Evolutionary conservation across 2,329 filamentous ascomycete genomes (phyloP), one percentile per base, ranked within the genome.

Genomic region (Nemania sp.): DNA sequence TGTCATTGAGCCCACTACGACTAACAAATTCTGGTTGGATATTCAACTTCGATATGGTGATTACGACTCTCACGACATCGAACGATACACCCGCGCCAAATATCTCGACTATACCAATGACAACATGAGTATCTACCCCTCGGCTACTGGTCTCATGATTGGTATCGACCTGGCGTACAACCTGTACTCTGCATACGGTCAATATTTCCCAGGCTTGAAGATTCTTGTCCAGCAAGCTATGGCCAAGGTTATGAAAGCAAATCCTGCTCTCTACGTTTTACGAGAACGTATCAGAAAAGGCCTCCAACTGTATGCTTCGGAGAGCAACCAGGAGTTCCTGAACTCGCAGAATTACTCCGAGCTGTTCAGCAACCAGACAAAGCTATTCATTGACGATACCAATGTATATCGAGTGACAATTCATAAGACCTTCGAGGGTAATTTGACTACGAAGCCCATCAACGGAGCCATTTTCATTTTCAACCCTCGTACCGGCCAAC

Each of bases 391-490:
- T 66, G 95, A 99, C 70, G 95, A 99, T 74, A 99, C 95, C 62
- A 99, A 99, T 71, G 96, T 99, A 53, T 99, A 99, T 75, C 93
- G 95, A 80, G 95, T 99, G 63, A 99, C 95, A 0, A 99, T 99
- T 65, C 95, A 99, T 83, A 99, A 99, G 86, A 99, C 95, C 0
- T 99, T 99, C 65, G 95, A 99, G 77, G 95, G 95, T 70, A 99
- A 99, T 74, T 82, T 99, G 85, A 99, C 95, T 0, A 99, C 95
- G 1, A 99, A 99, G 78, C 95, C 95, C 3, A 99, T 99, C 83
- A 99, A 99, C 75, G 95, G 95, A 74, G 95, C 96, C 47, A 98
- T 99, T 75, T 99, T 99, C 82, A 99, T 99, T 74, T 98, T 99
- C 86, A 99, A 99, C 75, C 95, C 96, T n/a, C 87, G 94, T 60